Base-by-base conservation (phyloP, 2,329 filamentous ascomycete species). In the Arthrinium puccinioides region DNA sequence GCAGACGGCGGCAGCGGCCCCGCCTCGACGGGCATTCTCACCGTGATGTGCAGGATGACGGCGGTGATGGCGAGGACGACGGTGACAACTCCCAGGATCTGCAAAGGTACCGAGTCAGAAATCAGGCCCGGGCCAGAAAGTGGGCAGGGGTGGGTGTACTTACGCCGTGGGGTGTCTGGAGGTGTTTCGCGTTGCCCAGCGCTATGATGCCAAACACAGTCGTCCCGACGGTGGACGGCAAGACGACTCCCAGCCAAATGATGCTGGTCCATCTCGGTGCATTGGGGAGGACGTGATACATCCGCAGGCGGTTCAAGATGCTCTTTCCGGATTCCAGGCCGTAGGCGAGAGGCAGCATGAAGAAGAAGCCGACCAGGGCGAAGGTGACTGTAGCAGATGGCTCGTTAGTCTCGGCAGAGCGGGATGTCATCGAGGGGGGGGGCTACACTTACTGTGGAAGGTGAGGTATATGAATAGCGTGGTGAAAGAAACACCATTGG, bases 121-220 rank as follows among this genome's bases (percentile, higher is more conserved):
- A 11, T 11, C 21, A 14, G 10, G 11, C 13, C 5, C 9, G n/a
- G 9, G n/a, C 9, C 19, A 25, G 14, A 13, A 4, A 6, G 5
- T 11, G 2, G 21, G 9, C 6, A 10, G 16, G 18, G 21, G 8
- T 4, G 9, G 21, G 7, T 4, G 5, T 13, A 48, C 54, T 42
- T 47, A 59, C 54, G 1, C 52, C 53, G 19, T 61, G 57, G 3
- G 48, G 40, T 4, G 53, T 55, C 7, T 46, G 43, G 42, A 59
- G 57, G 21, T 60, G 52, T 1, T 33, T 36, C 0, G 48, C 38
- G 6, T 42, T 45, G 0, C 54, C 45, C 4, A 41, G 40, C 1
- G 50, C 34, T 9, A 60, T 28, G 9, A 46, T 18, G 9, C 56
- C 56, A 16, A 59, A 56, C 8, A 58, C 27, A 16, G 56, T 32